phyloP scores from a whole-genome alignment of 768 basidiomycete species.

The Suillus bovinus region DNA sequence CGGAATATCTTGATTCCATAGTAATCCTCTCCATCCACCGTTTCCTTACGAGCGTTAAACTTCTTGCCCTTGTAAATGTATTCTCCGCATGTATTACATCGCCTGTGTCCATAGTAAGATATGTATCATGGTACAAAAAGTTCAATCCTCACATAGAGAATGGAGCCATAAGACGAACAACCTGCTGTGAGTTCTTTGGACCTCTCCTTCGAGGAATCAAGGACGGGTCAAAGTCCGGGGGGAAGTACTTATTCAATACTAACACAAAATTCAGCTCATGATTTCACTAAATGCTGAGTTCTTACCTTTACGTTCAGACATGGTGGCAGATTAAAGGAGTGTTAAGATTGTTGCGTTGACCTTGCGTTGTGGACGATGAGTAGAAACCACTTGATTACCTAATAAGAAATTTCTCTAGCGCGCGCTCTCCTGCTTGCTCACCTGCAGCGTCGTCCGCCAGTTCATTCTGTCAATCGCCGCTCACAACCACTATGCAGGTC shows the following conservation, averaged over 20 bases:
- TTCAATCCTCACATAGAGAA: conserved; percentile 82
- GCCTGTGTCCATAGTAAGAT: conserved; percentile 46
- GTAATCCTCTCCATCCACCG: conserved; percentile 95
- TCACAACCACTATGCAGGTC: conserved; percentile 51
- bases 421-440: conserved; percentile 24
- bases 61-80: conserved; percentile 99
- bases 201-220: conserved; percentile 90
- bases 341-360: background rate
- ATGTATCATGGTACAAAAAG: background rate
- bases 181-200: conserved; percentile 94
- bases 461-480: conserved; percentile 11
- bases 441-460: conserved; percentile 18
- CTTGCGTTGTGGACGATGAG: background rate
- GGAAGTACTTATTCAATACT: conserved; percentile 96
- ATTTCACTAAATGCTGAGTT: background rate
- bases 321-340: conserved; percentile 34
- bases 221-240: conserved; percentile 97
- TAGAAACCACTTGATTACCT: conserved; percentile 27
- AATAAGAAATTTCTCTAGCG: conserved; percentile 35
- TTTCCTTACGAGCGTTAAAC: conserved; percentile 99
- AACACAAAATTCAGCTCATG: conserved; percentile 10
- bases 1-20: conserved; percentile 97
- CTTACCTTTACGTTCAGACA: conserved; percentile 85
- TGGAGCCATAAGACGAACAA: conserved; percentile 98
- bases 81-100: conserved; percentile 95